phyloP scores from a whole-genome alignment of 768 basidiomycete species.

The Collybiopsis luxurians region DNA sequence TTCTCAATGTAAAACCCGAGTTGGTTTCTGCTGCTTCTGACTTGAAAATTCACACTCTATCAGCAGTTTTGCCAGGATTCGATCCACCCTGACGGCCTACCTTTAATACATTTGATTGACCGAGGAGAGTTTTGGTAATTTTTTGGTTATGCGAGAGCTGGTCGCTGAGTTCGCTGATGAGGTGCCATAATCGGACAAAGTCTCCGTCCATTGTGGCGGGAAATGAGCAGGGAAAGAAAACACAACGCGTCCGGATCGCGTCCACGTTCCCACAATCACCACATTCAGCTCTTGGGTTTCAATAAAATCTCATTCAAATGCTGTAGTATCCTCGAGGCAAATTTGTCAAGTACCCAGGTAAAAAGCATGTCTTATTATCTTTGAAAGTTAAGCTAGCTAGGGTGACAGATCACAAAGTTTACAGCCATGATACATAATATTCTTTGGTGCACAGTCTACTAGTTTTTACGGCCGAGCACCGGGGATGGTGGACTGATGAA shows the following conservation, averaged over 20 bases:
- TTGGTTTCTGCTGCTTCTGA: slow-evolving; percentile 70
- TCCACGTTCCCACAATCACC: background rate
- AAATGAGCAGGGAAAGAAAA: background rate
- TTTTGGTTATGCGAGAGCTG: slow-evolving; percentile 83
- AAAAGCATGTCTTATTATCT: no score
- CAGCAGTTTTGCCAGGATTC: background rate
- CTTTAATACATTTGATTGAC: slow-evolving; percentile 72
- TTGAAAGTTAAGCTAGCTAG: no score
- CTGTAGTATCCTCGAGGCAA: no score
- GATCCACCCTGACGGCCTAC: slow-evolving; percentile 34
- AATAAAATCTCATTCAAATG: no score
- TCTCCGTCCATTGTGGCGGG: slow-evolving; percentile 60
- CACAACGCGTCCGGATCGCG: background rate
- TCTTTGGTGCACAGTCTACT: background rate
- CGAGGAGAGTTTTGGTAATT: slow-evolving; percentile 63
- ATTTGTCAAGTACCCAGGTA: no score
- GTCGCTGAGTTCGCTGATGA: slow-evolving; percentile 79
- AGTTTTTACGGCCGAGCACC: background rate
- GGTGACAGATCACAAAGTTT: no score
- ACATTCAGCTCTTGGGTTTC: background rate
- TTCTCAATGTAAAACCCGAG: slow-evolving; percentile 74
- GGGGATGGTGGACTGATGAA: background rate
- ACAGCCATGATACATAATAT: no score
- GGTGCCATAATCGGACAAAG: slow-evolving; percentile 71
- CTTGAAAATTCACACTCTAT: slow-evolving; percentile 33